phyloP scores from a whole-genome alignment of 805 yeast genomes.

The Nakazawaea holstii region DNA sequence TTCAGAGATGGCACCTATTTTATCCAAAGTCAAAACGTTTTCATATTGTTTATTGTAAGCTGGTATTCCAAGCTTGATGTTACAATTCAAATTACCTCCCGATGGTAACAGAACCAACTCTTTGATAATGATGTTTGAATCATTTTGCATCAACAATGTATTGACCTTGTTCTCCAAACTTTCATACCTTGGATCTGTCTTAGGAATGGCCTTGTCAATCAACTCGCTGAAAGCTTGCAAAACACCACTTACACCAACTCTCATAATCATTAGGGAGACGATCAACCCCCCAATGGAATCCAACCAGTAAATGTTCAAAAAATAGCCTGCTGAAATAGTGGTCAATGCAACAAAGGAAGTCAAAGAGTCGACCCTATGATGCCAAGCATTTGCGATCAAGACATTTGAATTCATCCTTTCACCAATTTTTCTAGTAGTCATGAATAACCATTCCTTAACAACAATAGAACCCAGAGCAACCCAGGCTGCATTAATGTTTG shows the following conservation, averaged over 20 bases:
- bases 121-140: constrained; percentile 25
- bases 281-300: constrained; percentile 90
- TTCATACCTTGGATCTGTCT: constrained; percentile 42
- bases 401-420: constrained; percentile 77
- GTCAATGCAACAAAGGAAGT: constrained; percentile 87
- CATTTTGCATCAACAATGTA: constrained; percentile 25
- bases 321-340: constrained; percentile 81
- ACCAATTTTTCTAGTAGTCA: constrained; percentile 80
- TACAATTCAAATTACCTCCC: constrained; percentile 48
- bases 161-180: constrained; percentile 31
- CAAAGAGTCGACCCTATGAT: constrained; percentile 89
- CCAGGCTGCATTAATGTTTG: constrained; percentile 93
- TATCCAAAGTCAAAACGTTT: constrained; percentile 24
- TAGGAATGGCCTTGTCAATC: constrained; percentile 64
- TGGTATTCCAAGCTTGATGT: constrained; percentile 24
- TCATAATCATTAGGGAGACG: constrained; percentile 76
- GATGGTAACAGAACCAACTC: constrained; percentile 43
- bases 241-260: constrained; percentile 79
- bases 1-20: constrained; percentile 26
- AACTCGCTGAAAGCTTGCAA: constrained; percentile 67
- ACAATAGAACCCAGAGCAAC: constrained; percentile 85
- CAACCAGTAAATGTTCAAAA: constrained; percentile 73
- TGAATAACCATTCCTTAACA: constrained; percentile 83
- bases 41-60: constrained; percentile 23
- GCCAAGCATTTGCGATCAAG: constrained; percentile 97